Evolutionary conservation across 352 stramenopile genomes (phyloP).

Genomic region (Globisporangium paddicum): DNA sequence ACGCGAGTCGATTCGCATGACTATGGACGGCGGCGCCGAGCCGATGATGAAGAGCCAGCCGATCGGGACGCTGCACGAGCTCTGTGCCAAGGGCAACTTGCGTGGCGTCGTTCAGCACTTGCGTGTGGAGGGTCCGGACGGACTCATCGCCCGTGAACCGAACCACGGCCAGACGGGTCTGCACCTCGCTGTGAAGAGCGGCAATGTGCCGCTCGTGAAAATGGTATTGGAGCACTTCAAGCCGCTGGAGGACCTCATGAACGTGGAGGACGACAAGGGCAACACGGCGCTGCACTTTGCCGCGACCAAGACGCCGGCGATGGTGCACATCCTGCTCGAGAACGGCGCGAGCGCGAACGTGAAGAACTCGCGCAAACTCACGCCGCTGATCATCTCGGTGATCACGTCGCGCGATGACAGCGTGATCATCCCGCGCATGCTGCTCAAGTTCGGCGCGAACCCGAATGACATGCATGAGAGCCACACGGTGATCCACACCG

Average conservation of each 20-base stretch:
- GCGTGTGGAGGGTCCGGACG: constrained; percentile 63
- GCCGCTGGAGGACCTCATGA: constrained; percentile 73
- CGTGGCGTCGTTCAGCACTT: constrained; percentile 72
- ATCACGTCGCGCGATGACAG: constrained; percentile 83
- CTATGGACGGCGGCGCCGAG: constrained; percentile 56
- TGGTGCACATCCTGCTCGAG: constrained; percentile 82
- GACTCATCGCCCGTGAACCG: constrained; percentile 61
- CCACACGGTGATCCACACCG: constrained; percentile 85
- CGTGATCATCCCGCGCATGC: constrained; percentile 83
- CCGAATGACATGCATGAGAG: constrained; percentile 88
- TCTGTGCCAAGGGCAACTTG: constrained; percentile 79
- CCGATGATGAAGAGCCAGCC: constrained; percentile 75
- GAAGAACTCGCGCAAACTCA: constrained; percentile 85
- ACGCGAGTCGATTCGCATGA: constrained; percentile 62
- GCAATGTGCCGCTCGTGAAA: constrained; percentile 79
- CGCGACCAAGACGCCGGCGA: constrained; percentile 77
- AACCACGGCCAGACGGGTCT: constrained; percentile 84
- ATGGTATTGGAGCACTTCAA: constrained; percentile 81
- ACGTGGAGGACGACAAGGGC: constrained; percentile 84
- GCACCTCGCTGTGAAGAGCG: constrained; percentile 79
- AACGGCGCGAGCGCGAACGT: constrained; percentile 75
- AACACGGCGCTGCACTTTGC: constrained; percentile 86
- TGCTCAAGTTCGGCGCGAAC: constrained; percentile 85
- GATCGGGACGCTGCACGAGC: constrained; percentile 74
- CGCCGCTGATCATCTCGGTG: constrained; percentile 82